A percentile compares a stretch with the other conserved stretches of the same genome.
phyloP scores from a whole-genome alignment of 2,329 filamentous ascomycete genomes.

The Cylindrodendrum hubeiense region DNA sequence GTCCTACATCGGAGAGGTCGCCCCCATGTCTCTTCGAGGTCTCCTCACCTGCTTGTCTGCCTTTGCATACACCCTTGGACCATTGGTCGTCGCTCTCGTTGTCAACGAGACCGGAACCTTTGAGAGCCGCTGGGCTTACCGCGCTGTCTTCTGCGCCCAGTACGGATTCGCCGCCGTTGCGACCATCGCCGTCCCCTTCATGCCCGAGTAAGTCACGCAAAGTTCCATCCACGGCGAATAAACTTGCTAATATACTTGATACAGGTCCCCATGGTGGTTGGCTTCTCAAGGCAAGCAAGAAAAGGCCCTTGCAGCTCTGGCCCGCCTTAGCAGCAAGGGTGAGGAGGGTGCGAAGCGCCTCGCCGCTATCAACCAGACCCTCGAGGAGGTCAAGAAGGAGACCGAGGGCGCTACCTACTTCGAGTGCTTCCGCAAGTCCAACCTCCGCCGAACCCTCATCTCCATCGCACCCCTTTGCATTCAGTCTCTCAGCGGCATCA shows the following conservation, averaged over 20 bases:
- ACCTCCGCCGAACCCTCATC: slow-evolving; percentile 55
- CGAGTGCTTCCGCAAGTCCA: slow-evolving; percentile 55
- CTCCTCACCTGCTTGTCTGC: slow-evolving; percentile 46
- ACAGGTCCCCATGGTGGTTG: slow-evolving; percentile 55
- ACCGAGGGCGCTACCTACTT: slow-evolving; percentile 53
- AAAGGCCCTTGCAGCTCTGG: slow-evolving; percentile 50
- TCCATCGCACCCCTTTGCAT: slow-evolving; percentile 52
- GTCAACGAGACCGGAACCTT: slow-evolving; percentile 46
- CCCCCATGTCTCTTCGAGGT: slow-evolving; percentile 39
- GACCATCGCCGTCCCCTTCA: slow-evolving; percentile 47
- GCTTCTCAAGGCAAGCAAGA: slow-evolving; percentile 48
- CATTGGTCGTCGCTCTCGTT: slow-evolving; percentile 48
- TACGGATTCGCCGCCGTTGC: slow-evolving; percentile 49
- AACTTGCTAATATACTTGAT: neutral
- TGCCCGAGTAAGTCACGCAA: slow-evolving; percentile 53
- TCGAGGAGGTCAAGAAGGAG: slow-evolving; percentile 50
- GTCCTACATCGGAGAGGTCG: slow-evolving; percentile 49
- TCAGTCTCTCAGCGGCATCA: slow-evolving; percentile 50
- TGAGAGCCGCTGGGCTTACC: slow-evolving; percentile 50
- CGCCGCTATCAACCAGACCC: slow-evolving; percentile 45
- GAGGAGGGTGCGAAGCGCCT: slow-evolving; percentile 46
- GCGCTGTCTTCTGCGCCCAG: slow-evolving; percentile 48
- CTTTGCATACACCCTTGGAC: slow-evolving; percentile 48
- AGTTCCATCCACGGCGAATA: neutral
- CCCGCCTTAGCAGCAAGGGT: slow-evolving; percentile 46